These are phyloP conservation scores for Alternaria incomplexa DNA, from an alignment of 2,329 filamentous ascomycete genomes.

Conservation along the genomic window DNA sequence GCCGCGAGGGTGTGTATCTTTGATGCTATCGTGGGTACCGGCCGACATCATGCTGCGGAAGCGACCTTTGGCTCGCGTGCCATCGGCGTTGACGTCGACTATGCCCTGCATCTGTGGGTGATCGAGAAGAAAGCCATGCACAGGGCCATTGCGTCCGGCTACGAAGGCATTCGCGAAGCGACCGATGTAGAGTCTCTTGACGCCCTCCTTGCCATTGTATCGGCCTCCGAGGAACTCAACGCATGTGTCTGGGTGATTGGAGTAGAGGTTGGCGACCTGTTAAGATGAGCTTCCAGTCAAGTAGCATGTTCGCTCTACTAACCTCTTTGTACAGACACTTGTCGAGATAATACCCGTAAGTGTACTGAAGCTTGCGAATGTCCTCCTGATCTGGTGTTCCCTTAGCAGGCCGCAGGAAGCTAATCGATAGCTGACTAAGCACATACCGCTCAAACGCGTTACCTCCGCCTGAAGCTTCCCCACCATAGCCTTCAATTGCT, in stretches of 20 bases:
- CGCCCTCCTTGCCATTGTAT: slow-evolving; percentile 59
- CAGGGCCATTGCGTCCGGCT: slow-evolving; percentile 61
- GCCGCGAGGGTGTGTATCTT: slow-evolving; percentile 58
- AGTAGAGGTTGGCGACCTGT: slow-evolving; percentile 53
- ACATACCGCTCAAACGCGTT: slow-evolving; percentile 35
- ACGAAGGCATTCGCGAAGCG: slow-evolving; percentile 61
- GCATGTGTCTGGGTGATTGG: slow-evolving; percentile 60
- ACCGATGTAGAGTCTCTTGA: slow-evolving; percentile 59
- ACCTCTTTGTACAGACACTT: slow-evolving; percentile 65
- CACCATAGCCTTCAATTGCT: slow-evolving; percentile 36
- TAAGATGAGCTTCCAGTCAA: neutral
- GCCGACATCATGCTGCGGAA: slow-evolving; percentile 64
- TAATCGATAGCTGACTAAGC: neutral
- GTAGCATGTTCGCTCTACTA: neutral
- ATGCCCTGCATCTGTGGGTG: slow-evolving; percentile 66
- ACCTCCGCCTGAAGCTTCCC: slow-evolving; percentile 37
- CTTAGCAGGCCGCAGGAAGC: slow-evolving; percentile 14
- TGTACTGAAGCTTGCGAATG: slow-evolving; percentile 62
- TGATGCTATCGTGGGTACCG: slow-evolving; percentile 60
- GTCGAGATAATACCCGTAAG: slow-evolving; percentile 66
- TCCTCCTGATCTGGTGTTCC: slow-evolving; percentile 57
- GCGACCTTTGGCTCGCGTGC: slow-evolving; percentile 58
- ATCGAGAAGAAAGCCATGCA: slow-evolving; percentile 63
- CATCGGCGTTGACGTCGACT: slow-evolving; percentile 56
- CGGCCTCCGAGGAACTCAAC: slow-evolving; percentile 64